Base-by-base conservation (phyloP, 2,329 filamentous ascomycete genomes). In the Aspergillus persii region DNA sequence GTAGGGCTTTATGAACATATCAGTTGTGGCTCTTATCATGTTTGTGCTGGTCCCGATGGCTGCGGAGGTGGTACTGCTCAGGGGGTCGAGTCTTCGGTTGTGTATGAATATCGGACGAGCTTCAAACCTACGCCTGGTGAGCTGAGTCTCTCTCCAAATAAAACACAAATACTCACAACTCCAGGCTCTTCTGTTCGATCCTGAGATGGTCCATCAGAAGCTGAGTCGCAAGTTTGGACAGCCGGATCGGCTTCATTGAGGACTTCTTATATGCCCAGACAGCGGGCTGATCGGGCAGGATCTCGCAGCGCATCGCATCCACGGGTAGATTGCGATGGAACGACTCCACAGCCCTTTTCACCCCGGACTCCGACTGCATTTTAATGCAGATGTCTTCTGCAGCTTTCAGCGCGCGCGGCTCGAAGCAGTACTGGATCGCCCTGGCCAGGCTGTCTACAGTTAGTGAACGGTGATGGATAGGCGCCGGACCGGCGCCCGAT, bases 401-500 rank as follows among this genome's bases (percentile, higher is more conserved):
- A 4, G 73, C 69, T 4, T 65, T 63, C 8, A 68, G 64, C 8
- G 74, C 76, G 46, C 76, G 69, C 0, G 74, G 69, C 3, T 71
- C 76, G 0, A 83, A 70, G 54, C 77, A 80, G 54, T 73, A 77
- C 4, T 62, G 66, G 47, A 84, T 84, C 4, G 79, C 80, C 1
- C 75, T 73, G 0, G 79, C 76, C 1, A 84, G 69, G 11, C 73
- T 79, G 8, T 78, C 68, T 3, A 75, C 69, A 1, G 74, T 80
- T n/a, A 84, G 71, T 15, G 74, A 64, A 50, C 78, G 77, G 61
- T 80, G 74, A 0, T 80, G 78, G 12, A 84, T 78, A 0, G 81
- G 81, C 4, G 69, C 64, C 2, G 82, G 79, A 0, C 82, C 82
- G 29, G 81, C 82, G 4, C 80, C 79, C 1, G 80, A 77, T 53